phyloP scores from a whole-genome alignment of 192 early-diverging fungal species.

The Chytriomyces sp. region DNA sequence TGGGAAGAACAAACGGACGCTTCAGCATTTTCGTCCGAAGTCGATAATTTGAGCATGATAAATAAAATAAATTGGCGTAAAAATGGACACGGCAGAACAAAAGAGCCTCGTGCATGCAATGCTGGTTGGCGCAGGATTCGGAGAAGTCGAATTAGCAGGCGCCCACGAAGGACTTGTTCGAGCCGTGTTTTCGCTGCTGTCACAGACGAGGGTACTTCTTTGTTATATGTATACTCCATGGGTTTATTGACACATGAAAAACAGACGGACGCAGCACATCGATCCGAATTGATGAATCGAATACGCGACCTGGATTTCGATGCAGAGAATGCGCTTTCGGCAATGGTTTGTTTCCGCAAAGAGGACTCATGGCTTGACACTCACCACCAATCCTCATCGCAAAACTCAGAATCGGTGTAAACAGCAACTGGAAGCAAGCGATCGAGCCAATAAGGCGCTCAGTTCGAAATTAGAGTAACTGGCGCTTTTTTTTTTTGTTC shows the following conservation, averaged over 20 bases:
- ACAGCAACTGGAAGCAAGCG: background rate
- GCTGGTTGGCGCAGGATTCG: background rate
- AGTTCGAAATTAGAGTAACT: slow-evolving; percentile 12
- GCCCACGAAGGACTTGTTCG: background rate
- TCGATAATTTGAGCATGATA: no score
- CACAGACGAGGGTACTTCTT: slow-evolving; percentile 1
- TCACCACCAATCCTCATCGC: background rate
- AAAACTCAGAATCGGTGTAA: background rate
- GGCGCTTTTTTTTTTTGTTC: background rate
- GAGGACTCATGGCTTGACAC: background rate
- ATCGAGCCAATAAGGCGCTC: slow-evolving; percentile 20
- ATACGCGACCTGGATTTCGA: background rate
- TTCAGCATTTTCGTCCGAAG: no score
- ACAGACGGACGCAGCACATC: slow-evolving; percentile 1
- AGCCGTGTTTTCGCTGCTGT: slow-evolving; percentile 13
- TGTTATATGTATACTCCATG: background rate
- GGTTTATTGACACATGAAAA: background rate
- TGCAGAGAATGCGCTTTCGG: background rate
- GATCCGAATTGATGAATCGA: slow-evolving; percentile 8
- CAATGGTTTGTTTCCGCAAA: slow-evolving; percentile 5
- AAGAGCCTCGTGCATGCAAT: background rate
- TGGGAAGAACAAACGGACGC: no score
- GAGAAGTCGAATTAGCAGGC: background rate
- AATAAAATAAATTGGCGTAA: no score
- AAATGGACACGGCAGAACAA: no score